Base-by-base conservation (phyloP, 1,139 yeast genomes). In the Kazachstania sp. region DNA sequence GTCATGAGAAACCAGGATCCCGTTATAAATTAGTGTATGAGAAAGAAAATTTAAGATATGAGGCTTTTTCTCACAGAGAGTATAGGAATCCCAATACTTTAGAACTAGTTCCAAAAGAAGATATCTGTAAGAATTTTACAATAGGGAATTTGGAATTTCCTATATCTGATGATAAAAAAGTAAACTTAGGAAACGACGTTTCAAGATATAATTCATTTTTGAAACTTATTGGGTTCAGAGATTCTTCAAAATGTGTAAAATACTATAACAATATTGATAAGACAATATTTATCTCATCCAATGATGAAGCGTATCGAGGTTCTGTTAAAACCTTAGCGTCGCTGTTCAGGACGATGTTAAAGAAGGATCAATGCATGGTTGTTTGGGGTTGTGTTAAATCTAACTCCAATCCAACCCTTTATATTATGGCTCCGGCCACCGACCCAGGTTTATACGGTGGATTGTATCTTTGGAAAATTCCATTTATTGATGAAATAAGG, bases 301-400 rank as follows among this genome's bases (percentile, higher is more conserved):
- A 75, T 44, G 79, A 77, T 23, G 77, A 76, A 0, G 74, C 72
- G 36, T 78, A 70, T 52, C 66, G 72, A 18, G 85, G 90, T 16
- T 86, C 96, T 0, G 70, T 73, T 20, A 67, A 78, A 35, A 82
- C 94, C 0, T 77, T 88, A 59, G 72, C 86, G 1, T 74, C 90
- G 0, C 68, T 92, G 8, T 85, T 79, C 58, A 79, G 77, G 45
- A 74, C 83, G 1, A 69, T 94, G 65, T 59, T 69, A 3, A 71
- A 71, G 45, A 69, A 75, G 45, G 58, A 71, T 3, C 77, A 77
- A 57, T 80, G 75, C 56, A 94, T 86, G 0, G 66, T 92, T 9
- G 75, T 84, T 1, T 86, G 88, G 80, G 90, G 95, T 1, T 77
- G 81, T 56, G 59, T 73, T 7, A 74, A 82, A 50, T 68, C 64